Evolutionary conservation across 495 filamentous ascomycete genomes (phyloP), one percentile per base, ranked within the genome.

Genomic region (Pseudotulostoma volvatum): DNA sequence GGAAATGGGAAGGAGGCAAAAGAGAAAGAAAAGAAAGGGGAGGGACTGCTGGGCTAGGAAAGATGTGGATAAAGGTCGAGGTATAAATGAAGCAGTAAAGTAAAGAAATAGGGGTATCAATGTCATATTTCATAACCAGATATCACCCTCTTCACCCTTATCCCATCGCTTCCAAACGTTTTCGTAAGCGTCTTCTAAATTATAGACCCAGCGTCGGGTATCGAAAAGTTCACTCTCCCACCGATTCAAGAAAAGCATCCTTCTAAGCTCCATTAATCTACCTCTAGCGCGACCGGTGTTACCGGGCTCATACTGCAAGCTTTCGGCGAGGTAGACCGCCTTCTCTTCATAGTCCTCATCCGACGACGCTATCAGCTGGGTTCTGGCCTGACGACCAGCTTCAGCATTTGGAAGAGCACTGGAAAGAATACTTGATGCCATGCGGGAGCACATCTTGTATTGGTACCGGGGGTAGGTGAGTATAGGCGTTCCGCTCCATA

Each of bases 391-490:
- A n/a, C 59, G 63, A 8, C 87, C 87, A 13, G 73, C 73, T 7
- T 61, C 62, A 3, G 59, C 61, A 44, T 74, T 76, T 0, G 92
- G 87, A 5, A 96, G 63, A 1, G 90, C 90, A 30, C 90, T 92
- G 43, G 72, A 79, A 9, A 97, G 66, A 45, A 97, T 96, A 9
- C 82, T 88, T 28, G 87, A 87, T 15, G 90, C 90, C 81, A 97
- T 96, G 36, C 92, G 77, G 31, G 84, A 92, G 58, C 92, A 96
- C 90, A 99, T 99, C 63, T 99, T 99, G 56, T 95, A 93, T 38
- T 76, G 70, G 57, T 95, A 90, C 20, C 88, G 73, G n/a, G 87
- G 86, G n/a, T 87, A 67, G 0, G 90, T 99, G 38, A 96, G 64
- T 37, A 99, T 66, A 23, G 90, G 90, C 4, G 92, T 99, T 37